Evolutionary conservation across 108 stramenopile species (phyloP).

Genomic region (Conticribra guillardii): DNA sequence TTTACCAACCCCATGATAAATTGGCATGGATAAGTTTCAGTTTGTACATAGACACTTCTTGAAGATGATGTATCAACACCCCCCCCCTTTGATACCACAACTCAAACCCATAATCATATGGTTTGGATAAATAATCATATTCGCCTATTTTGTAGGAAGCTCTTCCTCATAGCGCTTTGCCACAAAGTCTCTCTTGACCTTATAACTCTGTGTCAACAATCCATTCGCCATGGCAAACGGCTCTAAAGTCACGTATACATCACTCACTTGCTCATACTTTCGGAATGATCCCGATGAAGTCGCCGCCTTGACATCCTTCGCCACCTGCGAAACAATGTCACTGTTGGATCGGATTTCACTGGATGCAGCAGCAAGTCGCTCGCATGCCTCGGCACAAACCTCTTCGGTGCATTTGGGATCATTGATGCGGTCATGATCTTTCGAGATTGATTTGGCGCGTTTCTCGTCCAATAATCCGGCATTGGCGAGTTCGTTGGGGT

Average conservation of each 20-base stretch:
- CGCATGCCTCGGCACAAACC: slow-evolving; percentile 57
- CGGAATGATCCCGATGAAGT: slow-evolving; percentile 64
- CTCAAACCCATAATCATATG: no score
- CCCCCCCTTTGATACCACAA: no score
- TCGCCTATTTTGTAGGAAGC: slow-evolving; percentile 37
- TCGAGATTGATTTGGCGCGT: slow-evolving; percentile 52
- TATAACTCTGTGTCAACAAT: slow-evolving; percentile 93
- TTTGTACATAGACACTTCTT: no score
- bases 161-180: slow-evolving; percentile 72
- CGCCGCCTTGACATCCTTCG: slow-evolving; percentile 57
- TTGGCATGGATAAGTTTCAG: no score
- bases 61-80: no score
- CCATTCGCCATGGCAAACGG: slow-evolving; percentile 96
- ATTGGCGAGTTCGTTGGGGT: slow-evolving; percentile 66
- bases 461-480: slow-evolving; percentile 63
- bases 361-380: slow-evolving; percentile 62
- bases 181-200: slow-evolving; percentile 91
- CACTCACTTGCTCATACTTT: slow-evolving; percentile 80
- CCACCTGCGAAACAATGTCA: slow-evolving; percentile 51
- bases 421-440: slow-evolving; percentile 67
- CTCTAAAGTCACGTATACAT: slow-evolving; percentile 84
- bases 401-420: slow-evolving; percentile 78
- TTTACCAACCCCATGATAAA: no score
- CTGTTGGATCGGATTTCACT: slow-evolving; percentile 57
- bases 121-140: no score